Evolutionary conservation across 2,329 filamentous ascomycete genomes (phyloP).

Genomic region (Dactylellina haptotyla): DNA sequence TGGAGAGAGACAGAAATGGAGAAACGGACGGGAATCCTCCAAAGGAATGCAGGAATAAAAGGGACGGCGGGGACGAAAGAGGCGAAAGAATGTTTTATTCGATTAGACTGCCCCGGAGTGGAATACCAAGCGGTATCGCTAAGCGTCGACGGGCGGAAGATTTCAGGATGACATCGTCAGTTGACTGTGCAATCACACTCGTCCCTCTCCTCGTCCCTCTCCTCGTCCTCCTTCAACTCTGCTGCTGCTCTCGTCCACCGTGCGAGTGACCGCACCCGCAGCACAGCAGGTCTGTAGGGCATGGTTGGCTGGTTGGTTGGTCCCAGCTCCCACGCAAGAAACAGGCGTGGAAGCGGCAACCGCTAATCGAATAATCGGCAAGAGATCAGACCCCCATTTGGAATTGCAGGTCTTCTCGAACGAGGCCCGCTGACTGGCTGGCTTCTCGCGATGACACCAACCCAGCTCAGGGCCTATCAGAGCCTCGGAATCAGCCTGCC

Average conservation of each 20-base stretch:
- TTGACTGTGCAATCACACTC: constrained; percentile 8
- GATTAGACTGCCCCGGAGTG: neutral
- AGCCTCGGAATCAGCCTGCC: constrained; percentile 51
- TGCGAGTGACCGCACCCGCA: neutral
- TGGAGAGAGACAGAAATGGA: too few species aligned
- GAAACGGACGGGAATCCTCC: neutral
- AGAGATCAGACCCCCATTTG: constrained; percentile 29
- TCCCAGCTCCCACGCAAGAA: too few species aligned
- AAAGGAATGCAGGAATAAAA: neutral
- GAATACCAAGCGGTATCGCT: neutral
- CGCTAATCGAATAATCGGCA: neutral
- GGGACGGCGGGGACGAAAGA: neutral
- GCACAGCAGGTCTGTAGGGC: neutral
- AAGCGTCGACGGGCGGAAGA: constrained; percentile 18
- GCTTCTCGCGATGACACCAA: neutral
- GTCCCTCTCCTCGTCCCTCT: too few species aligned
- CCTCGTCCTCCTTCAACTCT: too few species aligned
- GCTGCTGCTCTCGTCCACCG: neutral
- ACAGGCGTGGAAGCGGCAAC: too few species aligned
- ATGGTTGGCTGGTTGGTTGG: neutral
- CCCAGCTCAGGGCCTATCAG: constrained; percentile 12
- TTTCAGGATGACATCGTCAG: constrained; percentile 26
- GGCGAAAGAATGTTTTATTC: neutral
- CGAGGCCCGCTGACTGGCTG: too few species aligned
- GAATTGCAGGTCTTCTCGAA: too few species aligned